Base-by-base conservation (phyloP, 768 basidiomycete genomes). In the Mycena vulgaris region DNA sequence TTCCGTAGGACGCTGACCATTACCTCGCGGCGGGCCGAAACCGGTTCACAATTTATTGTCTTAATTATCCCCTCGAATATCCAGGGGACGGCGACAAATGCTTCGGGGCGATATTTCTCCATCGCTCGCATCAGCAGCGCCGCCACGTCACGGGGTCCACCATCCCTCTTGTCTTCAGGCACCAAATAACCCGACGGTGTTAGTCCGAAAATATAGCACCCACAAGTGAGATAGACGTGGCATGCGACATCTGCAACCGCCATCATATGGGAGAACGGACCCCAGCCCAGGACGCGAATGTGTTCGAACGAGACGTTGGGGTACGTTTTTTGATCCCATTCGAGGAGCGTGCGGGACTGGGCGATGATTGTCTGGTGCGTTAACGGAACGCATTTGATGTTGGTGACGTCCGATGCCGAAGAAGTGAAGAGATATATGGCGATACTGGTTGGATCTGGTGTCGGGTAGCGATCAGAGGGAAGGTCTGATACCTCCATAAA, bases 301-400 rank as follows among this genome's bases (percentile, higher is more conserved):
- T 77, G 71, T 7, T 71, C 53, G 27, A 79, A 45, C n/a, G 48
- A 37, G 0, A 42, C 37, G 16, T 9, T 13, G 14, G 61, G 47
- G 45, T 28, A 63, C 39, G 61, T 33, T 4, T 23, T 33, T 10
- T 16, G 33, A n/a, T 63, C 16, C 62, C 78, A 82, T 8, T 60
- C 30, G 21, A 80, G 69, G n/a, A 79, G 74, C 35, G 76, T 58
- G 16, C 62, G 64, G 28, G 77, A 72, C 3, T 76, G 77, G n/a
- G 73, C 63, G 19, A 80, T 56, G 51, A 82, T 59, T 52, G 73
- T 78, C 42, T 72, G 61, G 70, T 82, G 80, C 23, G 73, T 78
- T 3, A 81, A 57, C 1, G 81, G 80, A 21, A 81, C 81, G 56
- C 80, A 81, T 75, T 81, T 81, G 57, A 82, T 77, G 62, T 80